phyloP scores from a whole-genome alignment of 148 eudicot species.

The Diospyros kaki region DNA sequence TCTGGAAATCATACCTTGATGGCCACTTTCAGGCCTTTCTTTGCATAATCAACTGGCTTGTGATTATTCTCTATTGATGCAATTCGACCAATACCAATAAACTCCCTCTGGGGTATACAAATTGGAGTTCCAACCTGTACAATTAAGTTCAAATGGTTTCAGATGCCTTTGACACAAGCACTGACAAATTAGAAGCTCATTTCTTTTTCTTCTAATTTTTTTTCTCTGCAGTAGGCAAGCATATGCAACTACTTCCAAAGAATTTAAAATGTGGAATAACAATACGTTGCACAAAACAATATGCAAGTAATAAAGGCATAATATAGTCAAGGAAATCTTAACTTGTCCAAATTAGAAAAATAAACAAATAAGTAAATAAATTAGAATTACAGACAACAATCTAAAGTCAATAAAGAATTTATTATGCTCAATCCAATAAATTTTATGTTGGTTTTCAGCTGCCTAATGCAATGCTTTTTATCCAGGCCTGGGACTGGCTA shows the following conservation, averaged over 20 bases:
- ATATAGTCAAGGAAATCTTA: no score
- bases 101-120: constrained; percentile 67
- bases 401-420: no score
- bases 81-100: constrained; percentile 71
- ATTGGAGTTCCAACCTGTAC: constrained; percentile 85
- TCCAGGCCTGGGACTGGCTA: no score
- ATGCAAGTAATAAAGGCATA: no score
- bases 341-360: no score
- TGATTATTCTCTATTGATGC: constrained; percentile 77
- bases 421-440: no score
- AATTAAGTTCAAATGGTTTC: constrained; percentile 8
- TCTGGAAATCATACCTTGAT: constrained; percentile 57
- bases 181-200: not conserved
- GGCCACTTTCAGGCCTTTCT: constrained; percentile 80
- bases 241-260: not conserved
- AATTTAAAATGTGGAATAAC: not conserved
- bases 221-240: not conserved
- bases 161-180: not conserved
- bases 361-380: no score
- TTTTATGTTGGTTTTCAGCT: no score
- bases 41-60: constrained; percentile 67
- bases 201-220: not conserved
- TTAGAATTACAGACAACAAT: no score
- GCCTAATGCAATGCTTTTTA: no score
- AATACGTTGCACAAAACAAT: no score